Evolutionary conservation across 2,329 filamentous ascomycete species (phyloP).

Genomic region (Scedosporium dehoogii): DNA sequence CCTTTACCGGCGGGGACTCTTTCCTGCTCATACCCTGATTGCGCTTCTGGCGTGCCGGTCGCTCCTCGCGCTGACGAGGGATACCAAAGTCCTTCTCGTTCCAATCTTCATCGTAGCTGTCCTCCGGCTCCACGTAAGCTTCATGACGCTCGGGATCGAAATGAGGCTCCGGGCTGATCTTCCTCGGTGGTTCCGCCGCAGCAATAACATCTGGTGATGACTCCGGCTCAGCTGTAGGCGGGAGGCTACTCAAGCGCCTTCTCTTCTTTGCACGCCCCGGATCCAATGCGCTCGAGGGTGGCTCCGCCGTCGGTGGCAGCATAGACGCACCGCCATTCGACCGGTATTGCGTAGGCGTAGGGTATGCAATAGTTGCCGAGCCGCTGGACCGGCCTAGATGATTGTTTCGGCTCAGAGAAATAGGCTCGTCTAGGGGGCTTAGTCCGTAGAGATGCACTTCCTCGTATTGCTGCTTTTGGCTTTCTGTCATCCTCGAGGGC

Average conservation of each 20-base stretch:
- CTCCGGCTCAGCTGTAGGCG: not conserved
- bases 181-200: not conserved
- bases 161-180: not conserved
- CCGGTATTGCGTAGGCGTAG: constrained; percentile 19
- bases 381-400: constrained; percentile 18
- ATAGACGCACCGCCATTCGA: not conserved
- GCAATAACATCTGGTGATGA: constrained; percentile 15
- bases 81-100: constrained; percentile 1
- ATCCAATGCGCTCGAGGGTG: not conserved
- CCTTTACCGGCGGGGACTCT: not conserved
- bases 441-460: constrained; percentile 14
- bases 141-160: not conserved
- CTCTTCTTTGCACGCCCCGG: not conserved
- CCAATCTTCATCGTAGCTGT: constrained; percentile 6
- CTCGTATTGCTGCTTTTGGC: constrained; percentile 27
- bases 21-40: constrained; percentile 2
- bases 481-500: constrained; percentile 23
- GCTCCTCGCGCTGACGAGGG: not conserved
- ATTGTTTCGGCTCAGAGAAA: constrained; percentile 12
- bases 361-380: constrained; percentile 22
- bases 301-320: not conserved
- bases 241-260: not conserved
- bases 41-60: not conserved
- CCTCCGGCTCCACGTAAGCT: not conserved
- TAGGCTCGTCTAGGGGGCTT: constrained; percentile 6